These are phyloP conservation scores for Drechslerella dactyloides DNA, from an alignment of 2,329 filamentous ascomycete genomes.

Conservation along the genomic window DNA sequence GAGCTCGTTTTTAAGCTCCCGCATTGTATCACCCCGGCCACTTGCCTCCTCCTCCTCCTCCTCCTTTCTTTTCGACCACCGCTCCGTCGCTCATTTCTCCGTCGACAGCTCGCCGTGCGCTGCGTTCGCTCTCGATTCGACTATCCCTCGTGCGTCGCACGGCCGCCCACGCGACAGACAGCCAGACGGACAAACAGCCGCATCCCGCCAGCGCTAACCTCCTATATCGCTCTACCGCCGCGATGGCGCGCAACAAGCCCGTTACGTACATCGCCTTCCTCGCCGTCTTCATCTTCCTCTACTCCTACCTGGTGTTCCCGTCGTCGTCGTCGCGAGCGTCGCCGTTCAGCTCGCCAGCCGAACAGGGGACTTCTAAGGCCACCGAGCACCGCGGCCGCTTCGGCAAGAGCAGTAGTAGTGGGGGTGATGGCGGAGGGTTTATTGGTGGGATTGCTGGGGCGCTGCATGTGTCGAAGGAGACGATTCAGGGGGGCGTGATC, in stretches of 20 bases:
- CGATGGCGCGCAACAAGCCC: conserved; percentile 52
- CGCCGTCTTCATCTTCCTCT: conserved; percentile 52
- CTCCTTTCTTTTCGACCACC: neutral
- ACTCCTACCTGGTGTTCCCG: conserved; percentile 58
- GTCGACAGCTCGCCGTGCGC: neutral
- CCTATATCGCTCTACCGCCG: no score
- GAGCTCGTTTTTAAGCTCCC: neutral
- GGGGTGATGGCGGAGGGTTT: conserved; percentile 48
- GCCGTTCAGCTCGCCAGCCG: conserved; percentile 67
- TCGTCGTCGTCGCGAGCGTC: conserved; percentile 64
- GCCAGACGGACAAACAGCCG: neutral
- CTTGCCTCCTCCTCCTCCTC: neutral
- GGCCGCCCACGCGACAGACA: neutral
- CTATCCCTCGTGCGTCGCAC: no score
- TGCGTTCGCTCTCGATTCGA: neutral
- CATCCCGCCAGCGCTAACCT: neutral
- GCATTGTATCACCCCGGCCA: neutral
- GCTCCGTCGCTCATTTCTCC: neutral
- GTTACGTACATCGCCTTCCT: conserved; percentile 50
- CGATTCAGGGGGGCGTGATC: conserved; percentile 73
- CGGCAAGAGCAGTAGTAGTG: conserved; percentile 30
- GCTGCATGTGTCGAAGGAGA: conserved; percentile 60
- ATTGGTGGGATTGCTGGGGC: conserved; percentile 58
- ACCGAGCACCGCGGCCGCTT: conserved; percentile 52
- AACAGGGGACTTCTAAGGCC: conserved; percentile 63